Evolutionary conservation across 225 moss, liverwort and hornwort species (phyloP).

Genomic region (Physcomitrellopsis africana): DNA sequence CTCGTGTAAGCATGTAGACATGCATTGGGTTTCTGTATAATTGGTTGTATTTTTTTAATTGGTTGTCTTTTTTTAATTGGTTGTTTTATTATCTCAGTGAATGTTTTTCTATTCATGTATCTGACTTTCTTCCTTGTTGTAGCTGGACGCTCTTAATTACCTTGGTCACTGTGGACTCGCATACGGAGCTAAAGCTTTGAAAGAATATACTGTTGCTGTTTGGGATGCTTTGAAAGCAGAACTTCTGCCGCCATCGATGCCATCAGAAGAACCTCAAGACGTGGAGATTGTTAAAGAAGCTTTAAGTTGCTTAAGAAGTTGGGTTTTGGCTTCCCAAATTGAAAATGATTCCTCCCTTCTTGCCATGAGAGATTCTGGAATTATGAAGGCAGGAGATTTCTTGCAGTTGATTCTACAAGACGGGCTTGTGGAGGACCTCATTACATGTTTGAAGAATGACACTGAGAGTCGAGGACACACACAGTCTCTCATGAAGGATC

Average conservation of each 20-base stretch:
- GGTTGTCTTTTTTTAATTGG: background rate
- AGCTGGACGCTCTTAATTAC: constrained; percentile 80
- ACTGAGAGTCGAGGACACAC: constrained; percentile 6
- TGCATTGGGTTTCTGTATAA: background rate
- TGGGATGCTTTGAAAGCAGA: constrained; percentile 74
- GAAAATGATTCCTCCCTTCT: constrained; percentile 33
- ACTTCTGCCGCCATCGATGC: constrained; percentile 52
- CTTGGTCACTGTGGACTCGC: constrained; percentile 65
- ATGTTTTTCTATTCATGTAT: background rate
- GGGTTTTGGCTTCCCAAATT: constrained; percentile 53
- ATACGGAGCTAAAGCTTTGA: constrained; percentile 51
- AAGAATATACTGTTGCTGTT: constrained; percentile 45
- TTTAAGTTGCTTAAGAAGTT: constrained; percentile 60
- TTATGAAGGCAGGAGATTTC: constrained; percentile 39
- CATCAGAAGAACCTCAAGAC: constrained; percentile 47
- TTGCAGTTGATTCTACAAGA: constrained; percentile 65
- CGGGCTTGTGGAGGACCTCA: constrained; percentile 59
- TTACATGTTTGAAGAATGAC: constrained; percentile 52
- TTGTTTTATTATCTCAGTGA: background rate
- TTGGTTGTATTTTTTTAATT: background rate
- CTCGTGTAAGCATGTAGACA: constrained; percentile 6
- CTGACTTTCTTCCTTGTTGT: constrained; percentile 35
- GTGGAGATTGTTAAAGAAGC: constrained; percentile 57
- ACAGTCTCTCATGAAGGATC: constrained; percentile 26
- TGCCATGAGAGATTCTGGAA: constrained; percentile 10